Conservation (phyloP, 768 basidiomycete species). For the Terana coerulea region DNA sequence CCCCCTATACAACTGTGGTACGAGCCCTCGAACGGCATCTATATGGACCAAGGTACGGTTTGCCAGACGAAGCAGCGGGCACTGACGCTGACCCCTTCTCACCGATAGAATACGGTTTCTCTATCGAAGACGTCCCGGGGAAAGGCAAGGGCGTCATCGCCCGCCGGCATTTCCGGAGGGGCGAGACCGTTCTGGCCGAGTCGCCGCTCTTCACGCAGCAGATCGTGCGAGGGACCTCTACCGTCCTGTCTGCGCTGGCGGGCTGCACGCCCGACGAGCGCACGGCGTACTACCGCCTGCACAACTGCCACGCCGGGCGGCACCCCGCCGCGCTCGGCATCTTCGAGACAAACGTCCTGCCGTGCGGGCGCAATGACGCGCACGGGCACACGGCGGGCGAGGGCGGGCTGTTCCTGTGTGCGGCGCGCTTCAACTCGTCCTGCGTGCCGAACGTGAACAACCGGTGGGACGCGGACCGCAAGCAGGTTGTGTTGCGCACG, state of each 20-base stretch:
- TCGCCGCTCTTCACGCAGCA: slow-evolving; percentile 22
- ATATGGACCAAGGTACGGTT: not conserved
- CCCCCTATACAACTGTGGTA: not conserved
- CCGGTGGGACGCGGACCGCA: slow-evolving; percentile 21
- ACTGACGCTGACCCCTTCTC: not conserved
- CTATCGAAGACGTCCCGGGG: slow-evolving; percentile 14
- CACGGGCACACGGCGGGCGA: slow-evolving; percentile 4
- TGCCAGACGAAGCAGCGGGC: no score
- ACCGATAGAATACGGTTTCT: not conserved
- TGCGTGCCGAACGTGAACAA: slow-evolving; percentile 27
- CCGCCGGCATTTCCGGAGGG: slow-evolving; percentile 18
- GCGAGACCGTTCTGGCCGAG: slow-evolving; percentile 23
- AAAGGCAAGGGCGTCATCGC: slow-evolving; percentile 28
- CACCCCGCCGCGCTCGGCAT: slow-evolving; percentile 22
- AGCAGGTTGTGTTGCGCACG: slow-evolving; percentile 22
- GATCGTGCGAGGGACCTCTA: slow-evolving; percentile 14
- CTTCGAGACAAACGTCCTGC: slow-evolving; percentile 28
- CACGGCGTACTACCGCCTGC: slow-evolving; percentile 19
- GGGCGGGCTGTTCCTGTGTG: slow-evolving; percentile 26
- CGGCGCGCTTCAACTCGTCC: slow-evolving; percentile 26
- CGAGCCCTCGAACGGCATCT: not conserved
- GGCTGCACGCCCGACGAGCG: slow-evolving; percentile 21
- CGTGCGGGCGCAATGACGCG: slow-evolving; percentile 7
- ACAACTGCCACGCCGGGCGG: slow-evolving; percentile 17
- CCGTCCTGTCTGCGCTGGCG: slow-evolving; percentile 18